Conservation (phyloP, 2,329 filamentous ascomycete genomes). For the Botrytis cinerea region DNA sequence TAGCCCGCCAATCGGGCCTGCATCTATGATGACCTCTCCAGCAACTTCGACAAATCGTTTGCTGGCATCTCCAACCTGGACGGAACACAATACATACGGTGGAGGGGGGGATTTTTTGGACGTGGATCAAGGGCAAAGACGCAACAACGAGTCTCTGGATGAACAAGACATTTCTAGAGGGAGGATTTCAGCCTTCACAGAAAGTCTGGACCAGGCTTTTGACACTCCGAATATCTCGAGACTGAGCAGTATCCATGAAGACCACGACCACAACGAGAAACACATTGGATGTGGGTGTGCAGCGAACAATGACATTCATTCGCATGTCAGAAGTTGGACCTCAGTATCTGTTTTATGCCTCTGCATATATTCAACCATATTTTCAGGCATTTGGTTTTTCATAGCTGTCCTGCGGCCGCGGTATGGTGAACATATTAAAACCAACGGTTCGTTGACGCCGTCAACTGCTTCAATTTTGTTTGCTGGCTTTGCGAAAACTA, state of each 20-base stretch:
- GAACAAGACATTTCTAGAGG: conserved; percentile 25
- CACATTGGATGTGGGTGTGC: conserved; percentile 29
- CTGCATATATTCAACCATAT: conserved; percentile 63
- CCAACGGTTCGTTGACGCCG: conserved; percentile 54
- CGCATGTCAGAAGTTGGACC: conserved; percentile 47
- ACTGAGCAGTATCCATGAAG: background rate
- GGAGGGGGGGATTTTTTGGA: background rate
- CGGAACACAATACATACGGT: conserved; percentile 13
- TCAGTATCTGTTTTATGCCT: conserved; percentile 50
- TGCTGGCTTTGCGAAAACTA: conserved; percentile 72
- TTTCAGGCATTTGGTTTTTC: conserved; percentile 67
- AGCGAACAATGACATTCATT: conserved; percentile 34
- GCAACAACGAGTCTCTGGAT: conserved; percentile 8
- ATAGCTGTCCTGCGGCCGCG: conserved; percentile 62
- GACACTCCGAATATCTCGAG: conserved; percentile 15
- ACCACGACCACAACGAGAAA: conserved; percentile 22
- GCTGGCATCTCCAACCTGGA: conserved; percentile 27
- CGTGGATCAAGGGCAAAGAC: conserved; percentile 10
- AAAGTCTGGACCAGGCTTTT: conserved; percentile 25
- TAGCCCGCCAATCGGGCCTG: conserved; percentile 5
- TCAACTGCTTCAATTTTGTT: conserved; percentile 67
- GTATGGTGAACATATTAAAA: conserved; percentile 60
- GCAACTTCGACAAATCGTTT: conserved; percentile 22
- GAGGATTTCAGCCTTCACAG: conserved; percentile 27
- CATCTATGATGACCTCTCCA: conserved; percentile 1